Base-by-base conservation (phyloP, 108 stramenopile genomes). In the Cylindrotheca closterium region DNA sequence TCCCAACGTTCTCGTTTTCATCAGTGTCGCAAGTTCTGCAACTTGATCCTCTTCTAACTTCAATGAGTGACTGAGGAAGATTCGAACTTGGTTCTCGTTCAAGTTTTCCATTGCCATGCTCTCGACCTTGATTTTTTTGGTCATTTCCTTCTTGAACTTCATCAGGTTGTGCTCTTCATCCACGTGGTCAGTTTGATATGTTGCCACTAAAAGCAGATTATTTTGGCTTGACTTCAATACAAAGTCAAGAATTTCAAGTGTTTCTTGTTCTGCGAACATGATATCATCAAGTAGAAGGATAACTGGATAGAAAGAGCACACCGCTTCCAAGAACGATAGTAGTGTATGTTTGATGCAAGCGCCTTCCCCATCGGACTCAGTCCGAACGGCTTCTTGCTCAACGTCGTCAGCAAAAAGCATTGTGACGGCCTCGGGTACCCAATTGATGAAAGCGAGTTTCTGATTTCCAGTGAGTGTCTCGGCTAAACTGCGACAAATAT, bases 241-340 rank as follows among this genome's bases (percentile, higher is more conserved):
- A 26, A 25, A 55, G 26, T 55, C 25, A 27, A 55, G 55, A 30
- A 55, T 55, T 27, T 55, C 55, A 3, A 55, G 26, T 29, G 55
- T 55, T 7, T 26, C 17, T 3, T 4, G 3, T 27, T 55, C 55
- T 27, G 25, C 26, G 15, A 17, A 29, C 55, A 55, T 55, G 55
- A 55, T 55, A 17, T 55, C 27, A 27, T 55, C 55, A 4, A 55
- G 55, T 15, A 22, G 27, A 22, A 55, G 12, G 55, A 55, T 17
- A 25, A 55, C 10, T 27, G 55, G 55, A 4, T 5, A 27, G 27
- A 26, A 22, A 28, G 24, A 4, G 15, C 25, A 28, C 17, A 55
- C 17, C 17, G 55, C 55, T 12, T 27, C 25, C 8, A 55, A 17
- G 28, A 55, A 55, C 4, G 55, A 55, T 10, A 27, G 55, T 17